Evolutionary conservation across 352 stramenopile species (phyloP).

Genomic region (Pythium plurisporium): DNA sequence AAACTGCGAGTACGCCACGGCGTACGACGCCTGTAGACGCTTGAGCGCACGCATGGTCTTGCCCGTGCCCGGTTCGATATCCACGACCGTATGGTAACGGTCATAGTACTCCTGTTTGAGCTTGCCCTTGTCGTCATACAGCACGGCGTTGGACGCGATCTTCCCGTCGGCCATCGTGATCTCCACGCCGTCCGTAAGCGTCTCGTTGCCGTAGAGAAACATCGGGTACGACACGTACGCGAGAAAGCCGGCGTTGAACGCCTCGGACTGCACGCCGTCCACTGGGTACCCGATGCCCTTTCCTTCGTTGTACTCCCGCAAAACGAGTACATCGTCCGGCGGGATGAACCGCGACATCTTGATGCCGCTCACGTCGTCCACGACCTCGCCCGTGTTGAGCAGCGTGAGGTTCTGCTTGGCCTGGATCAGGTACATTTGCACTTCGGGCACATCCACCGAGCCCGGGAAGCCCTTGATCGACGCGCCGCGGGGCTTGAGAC

Average conservation of each 20-base stretch:
- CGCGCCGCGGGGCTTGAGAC: conserved; percentile 35
- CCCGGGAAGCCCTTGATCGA: conserved; percentile 45
- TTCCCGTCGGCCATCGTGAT: conserved; percentile 56
- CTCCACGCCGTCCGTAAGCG: conserved; percentile 36
- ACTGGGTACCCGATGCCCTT: conserved; percentile 50
- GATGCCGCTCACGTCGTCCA: conserved; percentile 39
- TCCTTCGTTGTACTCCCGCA: conserved; percentile 23
- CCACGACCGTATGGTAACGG: conserved; percentile 54
- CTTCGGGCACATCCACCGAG: conserved; percentile 25
- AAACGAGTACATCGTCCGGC: conserved; percentile 33
- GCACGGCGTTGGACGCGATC: conserved; percentile 27
- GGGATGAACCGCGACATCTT: conserved; percentile 50
- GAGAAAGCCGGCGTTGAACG: conserved; percentile 63
- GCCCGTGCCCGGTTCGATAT: conserved; percentile 63
- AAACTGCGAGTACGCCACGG: conserved; percentile 36
- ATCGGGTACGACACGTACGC: conserved; percentile 67
- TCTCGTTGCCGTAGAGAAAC: conserved; percentile 56
- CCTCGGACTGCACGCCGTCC: conserved; percentile 58
- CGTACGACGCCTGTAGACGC: conserved; percentile 55
- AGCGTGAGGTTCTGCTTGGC: conserved; percentile 52
- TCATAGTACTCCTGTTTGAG: conserved; percentile 41
- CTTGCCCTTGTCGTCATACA: conserved; percentile 46
- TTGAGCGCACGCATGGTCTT: conserved; percentile 70
- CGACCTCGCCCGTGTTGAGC: conserved; percentile 29
- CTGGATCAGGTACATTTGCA: conserved; percentile 44